Evolutionary conservation across 139 green algal genomes (phyloP).

Genomic region (Klebsormidium nitens): DNA sequence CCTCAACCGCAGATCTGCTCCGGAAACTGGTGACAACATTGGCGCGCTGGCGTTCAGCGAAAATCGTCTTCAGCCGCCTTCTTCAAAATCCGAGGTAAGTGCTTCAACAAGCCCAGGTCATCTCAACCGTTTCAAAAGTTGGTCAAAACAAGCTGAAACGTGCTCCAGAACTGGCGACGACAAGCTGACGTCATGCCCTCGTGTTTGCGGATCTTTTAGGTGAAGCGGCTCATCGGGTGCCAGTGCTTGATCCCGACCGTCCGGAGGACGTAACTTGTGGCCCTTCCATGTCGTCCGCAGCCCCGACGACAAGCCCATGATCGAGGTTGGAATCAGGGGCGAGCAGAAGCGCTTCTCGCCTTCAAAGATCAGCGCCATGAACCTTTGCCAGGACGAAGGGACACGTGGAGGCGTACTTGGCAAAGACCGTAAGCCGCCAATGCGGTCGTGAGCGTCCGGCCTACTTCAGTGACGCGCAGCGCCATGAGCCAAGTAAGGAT

Average conservation of each 20-base stretch:
- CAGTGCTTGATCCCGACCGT: conserved; percentile 75
- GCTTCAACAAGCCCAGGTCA: no score
- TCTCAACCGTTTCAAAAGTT: no score
- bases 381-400: conserved; percentile 86
- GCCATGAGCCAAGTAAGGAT: conserved; percentile 78
- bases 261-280: conserved; percentile 87
- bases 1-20: no score
- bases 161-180: no score
- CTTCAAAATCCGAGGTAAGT: no score
- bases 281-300: conserved; percentile 67
- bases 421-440: conserved; percentile 69
- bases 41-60: no score
- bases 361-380: conserved; percentile 94
- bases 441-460: conserved; percentile 71
- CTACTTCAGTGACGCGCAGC: conserved; percentile 96
- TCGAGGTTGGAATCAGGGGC: conserved; percentile 89
- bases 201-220: conserved; percentile 50
- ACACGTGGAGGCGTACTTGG: conserved; percentile 41
- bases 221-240: conserved; percentile 95
- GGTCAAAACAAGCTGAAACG: no score
- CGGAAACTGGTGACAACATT: no score
- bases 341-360: conserved; percentile 80
- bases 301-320: conserved; percentile 79
- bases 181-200: background rate
- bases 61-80: no score